Evolutionary conservation across 2,329 filamentous ascomycete species (phyloP).

Genomic region (Ophiostoma fasciatum): DNA sequence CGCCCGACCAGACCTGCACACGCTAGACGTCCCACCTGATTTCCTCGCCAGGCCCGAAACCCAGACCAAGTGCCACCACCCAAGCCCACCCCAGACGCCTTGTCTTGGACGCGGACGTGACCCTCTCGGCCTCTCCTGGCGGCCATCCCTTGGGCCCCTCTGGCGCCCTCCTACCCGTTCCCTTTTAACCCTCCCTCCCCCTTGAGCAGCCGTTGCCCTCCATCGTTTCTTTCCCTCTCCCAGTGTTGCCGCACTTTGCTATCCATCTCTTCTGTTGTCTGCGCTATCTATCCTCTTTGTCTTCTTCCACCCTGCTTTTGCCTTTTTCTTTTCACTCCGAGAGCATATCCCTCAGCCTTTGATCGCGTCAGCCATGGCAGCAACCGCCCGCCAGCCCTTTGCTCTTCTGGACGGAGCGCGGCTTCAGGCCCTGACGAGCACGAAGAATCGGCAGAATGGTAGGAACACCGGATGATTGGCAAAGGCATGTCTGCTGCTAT

Average conservation of each 20-base stretch:
- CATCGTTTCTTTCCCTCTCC: not conserved
- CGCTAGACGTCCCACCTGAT: not conserved
- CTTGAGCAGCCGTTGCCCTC: too few relatives aligned
- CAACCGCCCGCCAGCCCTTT: slow-evolving; percentile 55
- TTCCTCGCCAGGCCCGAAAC: not conserved
- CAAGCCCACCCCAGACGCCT: too few relatives aligned
- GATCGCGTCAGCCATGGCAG: slow-evolving; percentile 43
- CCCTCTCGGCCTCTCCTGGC: not conserved
- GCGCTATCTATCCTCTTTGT: not conserved
- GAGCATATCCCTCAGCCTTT: too few relatives aligned
- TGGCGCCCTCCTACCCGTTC: too few relatives aligned
- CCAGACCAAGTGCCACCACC: slow-evolving; percentile 4
- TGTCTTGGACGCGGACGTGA: slow-evolving; percentile 2
- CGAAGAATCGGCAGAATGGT: slow-evolving; percentile 69
- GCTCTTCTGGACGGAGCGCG: slow-evolving; percentile 55
- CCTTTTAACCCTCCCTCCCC: slow-evolving; percentile 2
- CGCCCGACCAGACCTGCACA: not conserved
- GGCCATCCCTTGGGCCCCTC: not conserved
- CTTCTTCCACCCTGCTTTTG: not conserved
- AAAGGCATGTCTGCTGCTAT: too few relatives aligned
- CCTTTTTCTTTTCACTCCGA: not conserved
- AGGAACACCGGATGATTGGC: too few relatives aligned
- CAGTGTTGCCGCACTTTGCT: not conserved
- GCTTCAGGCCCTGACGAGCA: slow-evolving; percentile 55
- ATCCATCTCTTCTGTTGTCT: not conserved